Percentiles rank a stretch among this genome's conserved stretches.
Evolutionary conservation across 2,329 filamentous ascomycete species (phyloP).

Genomic region (Botrytis pseudocinerea): DNA sequence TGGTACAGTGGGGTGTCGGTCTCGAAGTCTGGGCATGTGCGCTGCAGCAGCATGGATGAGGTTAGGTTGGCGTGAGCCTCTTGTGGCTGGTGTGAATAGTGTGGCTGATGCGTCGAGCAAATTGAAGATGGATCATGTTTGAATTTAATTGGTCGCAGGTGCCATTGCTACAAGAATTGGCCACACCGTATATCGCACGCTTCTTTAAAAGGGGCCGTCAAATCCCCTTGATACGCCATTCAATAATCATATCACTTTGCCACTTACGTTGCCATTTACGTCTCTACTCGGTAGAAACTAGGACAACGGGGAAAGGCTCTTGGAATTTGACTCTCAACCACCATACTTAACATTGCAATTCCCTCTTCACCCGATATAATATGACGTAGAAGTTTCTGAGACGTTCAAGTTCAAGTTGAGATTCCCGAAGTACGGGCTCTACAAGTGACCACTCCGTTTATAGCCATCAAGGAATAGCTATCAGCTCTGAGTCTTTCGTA

Average conservation of each 20-base stretch:
- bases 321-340: background rate
- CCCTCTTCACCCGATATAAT: slow-evolving; percentile 44
- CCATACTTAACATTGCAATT: background rate
- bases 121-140: background rate
- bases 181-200: background rate
- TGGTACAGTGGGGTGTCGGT: background rate
- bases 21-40: background rate
- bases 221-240: background rate
- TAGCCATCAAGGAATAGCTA: slow-evolving; percentile 45
- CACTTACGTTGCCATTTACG: background rate
- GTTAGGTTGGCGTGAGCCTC: background rate
- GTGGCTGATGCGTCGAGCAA: background rate
- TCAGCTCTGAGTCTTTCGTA: slow-evolving; percentile 41
- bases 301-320: background rate
- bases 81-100: background rate
- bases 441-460: background rate
- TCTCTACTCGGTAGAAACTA: background rate
- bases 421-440: slow-evolving; percentile 58
- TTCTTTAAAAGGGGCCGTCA: background rate
- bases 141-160: background rate
- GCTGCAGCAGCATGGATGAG: background rate
- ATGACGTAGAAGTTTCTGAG: slow-evolving; percentile 51
- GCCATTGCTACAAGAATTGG: background rate
- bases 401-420: slow-evolving; percentile 50
- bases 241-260: background rate